phyloP scores from a whole-genome alignment of 305 asterid species.

The Solanum hybrid region DNA sequence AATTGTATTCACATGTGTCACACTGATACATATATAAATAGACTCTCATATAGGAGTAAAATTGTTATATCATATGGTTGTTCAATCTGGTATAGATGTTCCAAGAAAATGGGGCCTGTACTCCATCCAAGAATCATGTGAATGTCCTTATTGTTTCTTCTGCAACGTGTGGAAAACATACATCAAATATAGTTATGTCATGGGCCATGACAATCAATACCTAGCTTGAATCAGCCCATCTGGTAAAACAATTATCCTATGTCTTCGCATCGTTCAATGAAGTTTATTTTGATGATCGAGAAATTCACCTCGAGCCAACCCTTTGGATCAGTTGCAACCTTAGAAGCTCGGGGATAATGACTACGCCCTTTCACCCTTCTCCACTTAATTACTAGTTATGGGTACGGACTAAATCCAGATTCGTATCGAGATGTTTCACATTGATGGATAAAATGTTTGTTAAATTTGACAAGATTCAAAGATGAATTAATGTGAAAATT shows the following conservation, averaged over 20 bases:
- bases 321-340: background rate
- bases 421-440: background rate
- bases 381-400: background rate
- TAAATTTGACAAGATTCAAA: no score
- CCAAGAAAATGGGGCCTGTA: background rate
- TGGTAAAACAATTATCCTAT: background rate
- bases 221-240: background rate
- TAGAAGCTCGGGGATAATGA: background rate
- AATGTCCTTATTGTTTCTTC: conserved; percentile 2
- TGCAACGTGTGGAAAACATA: background rate
- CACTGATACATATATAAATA: background rate
- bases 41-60: background rate
- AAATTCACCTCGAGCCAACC: background rate
- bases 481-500: no score
- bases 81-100: background rate
- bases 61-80: background rate
- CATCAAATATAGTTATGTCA: background rate
- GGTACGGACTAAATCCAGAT: background rate
- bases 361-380: background rate
- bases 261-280: background rate
- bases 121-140: conserved; percentile 4
- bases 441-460: no score
- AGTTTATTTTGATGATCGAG: background rate
- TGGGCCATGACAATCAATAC: background rate
- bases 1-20: background rate